Base-by-base conservation (phyloP, 495 filamentous ascomycete species). In the Hypoxylon fuscum region DNA sequence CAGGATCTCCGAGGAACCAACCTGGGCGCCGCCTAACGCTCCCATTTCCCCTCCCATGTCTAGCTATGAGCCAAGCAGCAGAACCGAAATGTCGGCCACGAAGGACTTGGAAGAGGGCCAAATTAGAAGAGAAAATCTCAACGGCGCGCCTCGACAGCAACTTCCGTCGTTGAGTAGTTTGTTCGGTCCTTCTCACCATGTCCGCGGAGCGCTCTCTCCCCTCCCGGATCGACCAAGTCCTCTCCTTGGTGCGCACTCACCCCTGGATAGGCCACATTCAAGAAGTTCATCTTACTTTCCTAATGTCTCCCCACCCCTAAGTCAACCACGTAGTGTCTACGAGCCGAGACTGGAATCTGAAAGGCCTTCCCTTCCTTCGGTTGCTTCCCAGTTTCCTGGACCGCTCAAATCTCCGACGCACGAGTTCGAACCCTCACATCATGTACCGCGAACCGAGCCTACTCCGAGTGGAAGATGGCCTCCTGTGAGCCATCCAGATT, bases 111-210 rank as follows among this genome's bases (percentile, higher is more conserved):
- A 74, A 57, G 73, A 74, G 43, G 64, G 64, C 22, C 70, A 57
- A 41, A 34, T 45, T 29, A 74, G 69, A 45, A 76, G 71, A 49
- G 76, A 77, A n/a, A 50, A 53, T 41, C 42, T 34, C 18, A 55
- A 56, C 18, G 42, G 60, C 57, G 68, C 74, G 32, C 53, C 75
- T 31, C 70, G 79, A 46, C 77, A 82, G 52, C 77, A 81, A 64
- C 75, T 85, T 37, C 82, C 82, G 0, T 73, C 82, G 17, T 50
- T 85, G 52, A 85, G 80, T 58, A 84, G 81, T 55, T 68, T 85
- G 8, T 83, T 85, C 71, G 79, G 76, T 1, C 73, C 76, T n/a
- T 61, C 76, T 6, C 67, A 76, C 17, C 68, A 72, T 15, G 60
- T 69, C 37, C 74, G 74, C 17, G 71, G 79, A 11, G 52, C 74